Evolutionary conservation across 306 rosid genomes (phyloP).

Genomic region (Dalbergia cochinchinensis): DNA sequence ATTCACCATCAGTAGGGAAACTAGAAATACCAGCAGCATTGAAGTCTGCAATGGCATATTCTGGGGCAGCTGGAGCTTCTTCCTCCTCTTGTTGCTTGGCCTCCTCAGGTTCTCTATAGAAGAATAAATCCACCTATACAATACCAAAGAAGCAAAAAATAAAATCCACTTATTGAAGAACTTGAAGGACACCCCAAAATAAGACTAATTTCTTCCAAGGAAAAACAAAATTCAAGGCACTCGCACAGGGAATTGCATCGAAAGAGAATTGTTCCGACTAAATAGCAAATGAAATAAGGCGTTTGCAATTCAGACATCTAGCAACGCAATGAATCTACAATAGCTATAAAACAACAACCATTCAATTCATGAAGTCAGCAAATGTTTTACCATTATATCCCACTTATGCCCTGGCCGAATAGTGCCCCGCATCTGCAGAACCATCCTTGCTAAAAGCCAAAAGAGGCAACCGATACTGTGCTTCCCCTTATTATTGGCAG

Average conservation of each 20-base stretch:
- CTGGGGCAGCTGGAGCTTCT: slow-evolving; percentile 59
- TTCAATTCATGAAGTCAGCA: slow-evolving; percentile 1
- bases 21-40: slow-evolving; percentile 39
- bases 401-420: slow-evolving; percentile 79
- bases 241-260: neutral
- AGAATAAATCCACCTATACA: slow-evolving; percentile 84
- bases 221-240: neutral
- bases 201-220: neutral
- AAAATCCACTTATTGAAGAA: slow-evolving; percentile 2
- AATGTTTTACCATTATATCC: slow-evolving; percentile 82
- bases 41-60: slow-evolving; percentile 66
- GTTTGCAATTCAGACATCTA: neutral
- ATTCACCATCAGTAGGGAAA: slow-evolving; percentile 49
- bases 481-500: slow-evolving; percentile 94
- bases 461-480: slow-evolving; percentile 95
- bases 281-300: neutral
- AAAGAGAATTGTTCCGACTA: neutral
- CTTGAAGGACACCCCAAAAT: neutral
- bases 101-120: slow-evolving; percentile 94
- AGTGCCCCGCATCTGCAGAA: slow-evolving; percentile 86
- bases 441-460: slow-evolving; percentile 95
- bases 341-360: neutral
- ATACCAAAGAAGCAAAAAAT: neutral
- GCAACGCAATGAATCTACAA: neutral
- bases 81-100: slow-evolving; percentile 79